These are phyloP conservation scores for Podospora sp. DNA, from an alignment of 495 filamentous ascomycete genomes.

Conservation along the genomic window DNA sequence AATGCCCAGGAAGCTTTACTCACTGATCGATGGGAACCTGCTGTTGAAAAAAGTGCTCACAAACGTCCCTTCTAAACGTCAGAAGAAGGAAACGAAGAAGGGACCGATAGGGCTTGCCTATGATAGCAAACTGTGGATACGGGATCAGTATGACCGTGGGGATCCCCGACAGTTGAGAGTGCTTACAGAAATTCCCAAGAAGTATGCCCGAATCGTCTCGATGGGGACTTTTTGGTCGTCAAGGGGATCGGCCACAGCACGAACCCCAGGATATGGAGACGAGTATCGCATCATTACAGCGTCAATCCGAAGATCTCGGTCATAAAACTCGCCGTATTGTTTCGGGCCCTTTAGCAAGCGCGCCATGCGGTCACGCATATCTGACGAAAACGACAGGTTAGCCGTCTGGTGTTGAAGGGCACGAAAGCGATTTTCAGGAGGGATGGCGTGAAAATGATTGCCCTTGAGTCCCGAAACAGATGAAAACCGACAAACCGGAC, in stretches of 20 bases:
- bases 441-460: not conserved
- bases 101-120: not conserved
- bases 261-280: constrained; percentile 52
- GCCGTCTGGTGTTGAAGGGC: no score
- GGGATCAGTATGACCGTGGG: not conserved
- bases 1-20: constrained; percentile 5
- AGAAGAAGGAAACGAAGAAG: not conserved
- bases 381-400: not conserved
- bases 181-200: constrained; percentile 45
- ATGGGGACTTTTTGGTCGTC: constrained; percentile 39
- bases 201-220: constrained; percentile 44
- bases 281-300: constrained; percentile 43
- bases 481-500: not conserved
- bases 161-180: constrained; percentile 18
- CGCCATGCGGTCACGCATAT: constrained; percentile 39
- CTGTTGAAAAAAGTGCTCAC: constrained; percentile 47
- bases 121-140: not conserved
- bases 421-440: no score
- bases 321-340: constrained; percentile 41
- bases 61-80: constrained; percentile 29
- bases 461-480: not conserved
- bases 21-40: constrained; percentile 40
- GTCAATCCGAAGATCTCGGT: constrained; percentile 42
- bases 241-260: constrained; percentile 43
- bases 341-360: constrained; percentile 35